A percentile compares a stretch with the other conserved stretches of the same genome.
These are phyloP conservation scores for Pleurotus eryngii DNA, from an alignment of 768 basidiomycete species.

Conservation along the genomic window DNA sequence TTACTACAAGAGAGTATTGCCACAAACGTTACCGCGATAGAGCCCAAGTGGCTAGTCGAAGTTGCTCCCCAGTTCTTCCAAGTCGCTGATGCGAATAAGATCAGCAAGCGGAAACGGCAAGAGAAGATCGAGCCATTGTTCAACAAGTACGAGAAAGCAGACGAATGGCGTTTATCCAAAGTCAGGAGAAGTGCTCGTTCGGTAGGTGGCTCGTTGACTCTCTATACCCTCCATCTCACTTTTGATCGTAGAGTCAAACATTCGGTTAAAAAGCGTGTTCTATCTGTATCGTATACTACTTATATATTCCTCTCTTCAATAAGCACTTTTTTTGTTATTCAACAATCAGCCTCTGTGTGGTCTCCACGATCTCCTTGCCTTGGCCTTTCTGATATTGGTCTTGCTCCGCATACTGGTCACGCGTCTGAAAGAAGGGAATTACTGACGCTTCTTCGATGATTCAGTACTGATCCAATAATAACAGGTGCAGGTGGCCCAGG, in stretches of 20 bases:
- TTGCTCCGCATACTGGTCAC: too few species aligned
- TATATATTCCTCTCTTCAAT: neutral
- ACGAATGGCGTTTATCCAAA: slow-evolving; percentile 93
- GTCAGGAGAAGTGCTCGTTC: slow-evolving; percentile 89
- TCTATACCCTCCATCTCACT: slow-evolving; percentile 9
- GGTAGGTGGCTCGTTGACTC: slow-evolving; percentile 30
- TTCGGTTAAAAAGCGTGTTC: slow-evolving; percentile 57
- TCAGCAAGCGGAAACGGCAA: slow-evolving; percentile 92
- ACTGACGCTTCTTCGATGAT: too few species aligned
- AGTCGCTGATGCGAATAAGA: slow-evolving; percentile 96
- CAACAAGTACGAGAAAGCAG: slow-evolving; percentile 94
- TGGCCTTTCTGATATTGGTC: too few species aligned
- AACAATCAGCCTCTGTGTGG: too few species aligned
- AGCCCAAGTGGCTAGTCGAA: slow-evolving; percentile 98
- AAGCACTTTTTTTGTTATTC: too few species aligned
- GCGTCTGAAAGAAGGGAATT: too few species aligned
- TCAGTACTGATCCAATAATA: too few species aligned
- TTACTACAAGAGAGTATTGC: slow-evolving; percentile 95
- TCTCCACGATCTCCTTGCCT: too few species aligned
- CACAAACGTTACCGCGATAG: slow-evolving; percentile 93
- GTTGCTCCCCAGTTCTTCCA: slow-evolving; percentile 99
- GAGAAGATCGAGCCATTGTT: slow-evolving; percentile 96
- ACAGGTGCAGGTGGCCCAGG: too few species aligned
- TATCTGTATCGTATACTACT: neutral
- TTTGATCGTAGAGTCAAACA: slow-evolving; percentile 69